A percentile compares a stretch with the other conserved stretches of the same genome.
phyloP scores from a whole-genome alignment of 257 asterid species.

The Nicotiana noctiflora region DNA sequence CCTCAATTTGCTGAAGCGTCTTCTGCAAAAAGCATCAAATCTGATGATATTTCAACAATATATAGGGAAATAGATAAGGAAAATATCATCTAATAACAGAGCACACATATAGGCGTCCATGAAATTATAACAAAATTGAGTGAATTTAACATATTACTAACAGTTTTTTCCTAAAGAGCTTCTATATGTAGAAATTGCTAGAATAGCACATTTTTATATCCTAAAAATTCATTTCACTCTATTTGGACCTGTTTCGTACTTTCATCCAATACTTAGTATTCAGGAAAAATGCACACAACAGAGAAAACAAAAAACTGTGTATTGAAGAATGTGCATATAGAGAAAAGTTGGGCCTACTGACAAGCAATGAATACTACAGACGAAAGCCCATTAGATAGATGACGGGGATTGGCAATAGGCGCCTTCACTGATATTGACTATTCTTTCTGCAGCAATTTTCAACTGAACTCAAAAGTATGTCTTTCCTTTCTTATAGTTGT shows the following conservation, averaged over 20 bases:
- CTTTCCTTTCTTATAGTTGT: not conserved
- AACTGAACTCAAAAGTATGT: not conserved
- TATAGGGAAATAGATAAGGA: not conserved
- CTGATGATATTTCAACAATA: conserved; percentile 6
- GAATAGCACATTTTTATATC: not conserved
- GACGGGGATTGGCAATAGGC: not conserved
- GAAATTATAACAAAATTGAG: not conserved
- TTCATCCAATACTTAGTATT: not conserved
- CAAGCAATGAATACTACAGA: not conserved
- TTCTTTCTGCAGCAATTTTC: conserved; percentile 1
- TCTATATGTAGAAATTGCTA: not conserved
- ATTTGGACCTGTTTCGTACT: not conserved
- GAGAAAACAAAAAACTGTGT: no score
- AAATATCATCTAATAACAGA: not conserved
- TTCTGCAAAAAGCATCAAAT: conserved; percentile 43
- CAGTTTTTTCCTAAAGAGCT: not conserved
- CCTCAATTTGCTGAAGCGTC: conserved; percentile 69
- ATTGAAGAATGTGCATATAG: not conserved
- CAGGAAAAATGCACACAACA: not conserved
- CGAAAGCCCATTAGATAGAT: conserved; percentile 5
- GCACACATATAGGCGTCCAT: not conserved
- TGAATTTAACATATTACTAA: conserved; percentile 9
- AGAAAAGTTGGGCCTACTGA: not conserved
- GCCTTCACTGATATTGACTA: not conserved
- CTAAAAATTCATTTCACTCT: not conserved